Evolutionary conservation across 352 stramenopile genomes (phyloP), one percentile per base, ranked within the genome.

Genomic region (Phytophthora colocasiae): DNA sequence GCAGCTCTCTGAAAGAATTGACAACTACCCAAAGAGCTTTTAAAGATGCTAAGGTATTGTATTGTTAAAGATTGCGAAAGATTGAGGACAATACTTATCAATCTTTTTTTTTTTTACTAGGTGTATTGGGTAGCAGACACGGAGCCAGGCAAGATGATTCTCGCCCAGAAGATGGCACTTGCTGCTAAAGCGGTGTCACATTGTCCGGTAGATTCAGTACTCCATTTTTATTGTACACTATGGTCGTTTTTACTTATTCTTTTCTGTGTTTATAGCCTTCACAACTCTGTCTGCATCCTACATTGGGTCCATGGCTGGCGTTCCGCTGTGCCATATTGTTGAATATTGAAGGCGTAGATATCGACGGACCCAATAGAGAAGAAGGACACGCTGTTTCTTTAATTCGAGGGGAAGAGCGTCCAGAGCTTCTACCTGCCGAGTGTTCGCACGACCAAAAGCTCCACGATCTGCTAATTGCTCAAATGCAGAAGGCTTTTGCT

Each of bases 61-160:
- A 44, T 31, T 19, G 17, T 2, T 8, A n/a, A 24, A 36, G 10
- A 19, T 51, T 51, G 31, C 34, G 26, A 31, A 58, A 27, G 14
- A 47, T 14, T 43, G 19, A 19, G 38, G 38, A 43, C 9, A 36
- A 36, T 36, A 36, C 9, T 36, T 11, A 36, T 12, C 31, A 36
- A 14, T 36, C 7, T 36, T 49, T 4, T 17, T 1, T n/a, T 31
- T 27, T 36, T 49, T 63, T 47, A 12, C 8, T 63, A 88, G 81
- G 67, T 81, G 3, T 93, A 89, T 47, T 93, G 82, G 82, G 78
- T 88, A 5, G 72, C 81, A 1, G 84, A 93, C 56, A 90, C 68
- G 1, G 71, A 84, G 34, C 75, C 79, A 1, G 78, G 77, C 24
- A 93, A 90, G 59, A 90, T 91, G 85, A 89, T 93, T 45, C 71